Conservation (phyloP, 2,329 filamentous ascomycete species). For the Phyllosticta citribraziliensis region DNA sequence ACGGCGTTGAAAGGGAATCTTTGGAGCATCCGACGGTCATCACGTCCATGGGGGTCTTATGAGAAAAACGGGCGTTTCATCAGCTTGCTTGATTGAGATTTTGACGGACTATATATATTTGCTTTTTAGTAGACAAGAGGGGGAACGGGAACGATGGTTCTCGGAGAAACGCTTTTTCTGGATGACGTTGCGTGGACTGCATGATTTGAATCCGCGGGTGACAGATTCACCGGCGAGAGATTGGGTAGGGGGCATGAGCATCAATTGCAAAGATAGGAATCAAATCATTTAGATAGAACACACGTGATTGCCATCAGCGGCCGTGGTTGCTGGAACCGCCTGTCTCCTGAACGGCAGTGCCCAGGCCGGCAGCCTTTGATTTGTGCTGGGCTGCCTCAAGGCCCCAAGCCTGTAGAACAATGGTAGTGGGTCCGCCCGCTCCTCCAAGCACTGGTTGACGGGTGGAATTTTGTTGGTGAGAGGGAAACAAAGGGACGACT, state of each 20-base stretch:
- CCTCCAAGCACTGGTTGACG: no score
- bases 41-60: neutral
- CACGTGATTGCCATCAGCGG: neutral
- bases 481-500: neutral
- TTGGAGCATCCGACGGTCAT: neutral
- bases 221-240: neutral
- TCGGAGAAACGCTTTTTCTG: neutral
- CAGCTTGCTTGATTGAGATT: no score
- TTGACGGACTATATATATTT: neutral
- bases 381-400: neutral
- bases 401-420: neutral
- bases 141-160: neutral
- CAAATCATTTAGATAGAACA: neutral
- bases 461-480: no score
- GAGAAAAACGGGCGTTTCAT: neutral
- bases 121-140: neutral
- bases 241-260: neutral
- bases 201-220: neutral
- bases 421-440: neutral
- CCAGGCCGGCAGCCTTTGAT: neutral
- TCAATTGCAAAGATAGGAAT: neutral
- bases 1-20: conserved; percentile 18
- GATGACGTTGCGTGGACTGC: no score
- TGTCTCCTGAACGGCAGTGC: neutral
- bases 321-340: neutral